These are phyloP conservation scores for barrel medic (Medicago truncatula) DNA, from an alignment of 306 rosid species.

Conservation along the genomic window DNA sequence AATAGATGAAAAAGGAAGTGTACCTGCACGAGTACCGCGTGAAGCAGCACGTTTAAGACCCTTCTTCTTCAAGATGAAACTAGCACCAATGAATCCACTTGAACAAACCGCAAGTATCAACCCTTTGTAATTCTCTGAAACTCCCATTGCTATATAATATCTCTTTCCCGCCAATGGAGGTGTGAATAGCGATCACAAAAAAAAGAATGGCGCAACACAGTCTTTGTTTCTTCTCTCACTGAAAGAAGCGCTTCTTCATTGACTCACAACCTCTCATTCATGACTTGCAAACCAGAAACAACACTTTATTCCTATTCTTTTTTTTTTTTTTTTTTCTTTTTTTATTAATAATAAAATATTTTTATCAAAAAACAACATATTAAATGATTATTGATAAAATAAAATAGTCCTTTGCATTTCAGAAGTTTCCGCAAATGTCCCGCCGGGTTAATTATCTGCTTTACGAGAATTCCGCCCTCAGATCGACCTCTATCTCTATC, in stretches of 20 bases:
- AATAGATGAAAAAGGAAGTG: neutral
- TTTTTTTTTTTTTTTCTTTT: no score
- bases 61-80: slow-evolving; percentile 94
- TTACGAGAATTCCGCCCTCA: neutral
- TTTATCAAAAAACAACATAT: no score
- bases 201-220: neutral
- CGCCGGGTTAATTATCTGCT: slow-evolving; percentile 5
- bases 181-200: slow-evolving; percentile 2
- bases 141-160: slow-evolving; percentile 46
- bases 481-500: neutral
- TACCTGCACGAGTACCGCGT: slow-evolving; percentile 86
- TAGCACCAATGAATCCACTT: slow-evolving; percentile 83
- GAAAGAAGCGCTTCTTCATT: neutral
- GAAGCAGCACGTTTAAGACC: slow-evolving; percentile 90
- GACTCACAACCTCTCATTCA: slow-evolving; percentile 2
- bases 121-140: slow-evolving; percentile 75
- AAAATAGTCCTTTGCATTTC: slow-evolving; percentile 15
- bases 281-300: neutral
- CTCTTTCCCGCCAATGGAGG: slow-evolving; percentile 47
- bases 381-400: neutral
- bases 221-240: no score
- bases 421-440: slow-evolving; percentile 36
- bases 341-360: no score
- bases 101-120: slow-evolving; percentile 78
- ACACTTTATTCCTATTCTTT: neutral